Conservation (phyloP, 331 rosid genomes). For the Prunus yedoensis region DNA sequence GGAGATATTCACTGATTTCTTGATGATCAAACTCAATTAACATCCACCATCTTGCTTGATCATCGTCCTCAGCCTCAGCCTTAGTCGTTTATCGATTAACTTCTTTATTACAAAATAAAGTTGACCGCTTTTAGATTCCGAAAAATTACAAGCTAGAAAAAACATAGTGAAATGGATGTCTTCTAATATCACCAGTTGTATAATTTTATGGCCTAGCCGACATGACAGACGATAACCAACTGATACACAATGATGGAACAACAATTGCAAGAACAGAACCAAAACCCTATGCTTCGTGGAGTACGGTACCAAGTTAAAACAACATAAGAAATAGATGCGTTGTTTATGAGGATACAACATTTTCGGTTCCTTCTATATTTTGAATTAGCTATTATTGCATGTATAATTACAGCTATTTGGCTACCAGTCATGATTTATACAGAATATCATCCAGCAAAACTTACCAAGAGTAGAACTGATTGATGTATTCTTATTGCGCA, state of each 20-base stretch:
- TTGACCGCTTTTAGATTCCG: no score
- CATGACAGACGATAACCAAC: neutral
- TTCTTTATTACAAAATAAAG: no score
- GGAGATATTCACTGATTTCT: no score
- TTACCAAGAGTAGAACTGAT: conserved; percentile 94
- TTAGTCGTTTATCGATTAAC: no score
- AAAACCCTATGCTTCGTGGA: neutral
- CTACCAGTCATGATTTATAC: neutral
- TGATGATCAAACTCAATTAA: neutral
- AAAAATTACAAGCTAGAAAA: neutral
- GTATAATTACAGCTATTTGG: no score
- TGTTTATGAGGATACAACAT: neutral
- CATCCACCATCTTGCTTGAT: neutral
- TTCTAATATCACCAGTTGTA: neutral
- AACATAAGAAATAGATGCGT: neutral
- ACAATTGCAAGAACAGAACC: neutral
- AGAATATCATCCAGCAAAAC: conserved; percentile 14
- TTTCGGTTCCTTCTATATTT: no score
- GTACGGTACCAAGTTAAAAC: neutral
- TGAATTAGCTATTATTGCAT: no score
- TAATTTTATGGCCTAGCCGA: neutral
- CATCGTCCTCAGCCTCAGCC: no score
- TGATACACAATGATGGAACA: neutral
- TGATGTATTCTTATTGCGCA: no score
- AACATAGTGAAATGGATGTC: neutral